These are phyloP conservation scores for Paramecium sexaurelia DNA, from an alignment of 73 alveolate species.

Conservation along the genomic window DNA sequence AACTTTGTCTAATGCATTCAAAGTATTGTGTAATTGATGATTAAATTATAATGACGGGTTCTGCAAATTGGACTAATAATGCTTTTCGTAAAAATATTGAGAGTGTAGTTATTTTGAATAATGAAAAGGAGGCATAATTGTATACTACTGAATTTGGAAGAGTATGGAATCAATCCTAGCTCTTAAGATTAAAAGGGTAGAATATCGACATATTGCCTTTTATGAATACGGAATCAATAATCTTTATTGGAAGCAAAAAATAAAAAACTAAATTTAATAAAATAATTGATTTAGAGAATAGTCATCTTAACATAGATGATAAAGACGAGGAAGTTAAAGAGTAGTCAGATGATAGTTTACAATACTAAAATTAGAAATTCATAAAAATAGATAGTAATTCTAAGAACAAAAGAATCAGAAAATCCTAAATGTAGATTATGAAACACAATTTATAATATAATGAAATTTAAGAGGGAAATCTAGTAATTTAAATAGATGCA, in stretches of 20 bases:
- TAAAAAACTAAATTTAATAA: not conserved
- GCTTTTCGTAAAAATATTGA: not conserved
- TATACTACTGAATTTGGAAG: not conserved
- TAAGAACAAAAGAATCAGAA: not conserved
- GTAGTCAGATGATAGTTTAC: not conserved
- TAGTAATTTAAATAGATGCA: not conserved
- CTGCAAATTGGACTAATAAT: constrained; percentile 11
- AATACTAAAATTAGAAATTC: not conserved
- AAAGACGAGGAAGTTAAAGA: not conserved
- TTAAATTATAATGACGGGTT: not conserved
- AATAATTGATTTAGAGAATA: not conserved
- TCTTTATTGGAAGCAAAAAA: not conserved
- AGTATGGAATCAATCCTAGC: not conserved
- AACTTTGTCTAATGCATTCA: constrained; percentile 8
- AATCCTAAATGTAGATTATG: not conserved
- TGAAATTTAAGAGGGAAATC: not conserved
- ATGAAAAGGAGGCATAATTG: not conserved
- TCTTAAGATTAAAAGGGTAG: not conserved
- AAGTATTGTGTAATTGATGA: constrained; percentile 26
- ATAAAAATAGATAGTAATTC: not conserved
- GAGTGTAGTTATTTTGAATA: not conserved
- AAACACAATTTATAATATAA: not conserved
- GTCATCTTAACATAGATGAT: not conserved
- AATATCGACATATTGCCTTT: not conserved
- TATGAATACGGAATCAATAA: not conserved